phyloP scores from a whole-genome alignment of 441 rosid species.

The Croton laevigatus region DNA sequence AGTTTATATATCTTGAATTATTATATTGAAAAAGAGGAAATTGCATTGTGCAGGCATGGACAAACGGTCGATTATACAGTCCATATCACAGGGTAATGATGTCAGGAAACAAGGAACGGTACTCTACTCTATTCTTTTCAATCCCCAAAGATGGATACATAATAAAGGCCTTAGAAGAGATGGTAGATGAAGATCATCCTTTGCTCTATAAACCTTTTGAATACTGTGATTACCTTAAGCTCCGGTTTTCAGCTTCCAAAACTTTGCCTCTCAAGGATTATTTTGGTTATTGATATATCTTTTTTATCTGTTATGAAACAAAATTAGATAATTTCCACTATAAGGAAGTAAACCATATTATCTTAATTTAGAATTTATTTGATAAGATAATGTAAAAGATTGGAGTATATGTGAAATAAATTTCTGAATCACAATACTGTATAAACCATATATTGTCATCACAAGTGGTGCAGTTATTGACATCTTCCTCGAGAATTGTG shows the following conservation, averaged over 20 bases:
- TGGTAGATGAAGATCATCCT: slow-evolving; percentile 29
- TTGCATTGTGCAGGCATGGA: slow-evolving; percentile 20
- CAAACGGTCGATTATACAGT: slow-evolving; percentile 22
- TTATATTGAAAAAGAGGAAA: not conserved
- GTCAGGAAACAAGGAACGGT: slow-evolving; percentile 22
- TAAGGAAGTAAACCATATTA: too few species aligned
- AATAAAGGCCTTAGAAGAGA: slow-evolving; percentile 25
- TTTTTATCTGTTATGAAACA: not conserved
- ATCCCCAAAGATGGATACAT: slow-evolving; percentile 22
- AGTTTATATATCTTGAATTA: too few species aligned
- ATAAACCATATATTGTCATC: too few species aligned
- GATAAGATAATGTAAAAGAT: too few species aligned
- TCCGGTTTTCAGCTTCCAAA: slow-evolving; percentile 1
- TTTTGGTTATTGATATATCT: slow-evolving; percentile 8
- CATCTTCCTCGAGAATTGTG: too few species aligned
- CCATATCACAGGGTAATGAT: slow-evolving; percentile 27
- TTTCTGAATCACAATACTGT: too few species aligned
- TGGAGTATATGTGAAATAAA: too few species aligned
- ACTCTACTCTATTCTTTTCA: slow-evolving; percentile 20
- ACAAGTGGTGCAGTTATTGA: too few species aligned
- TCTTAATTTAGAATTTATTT: too few species aligned
- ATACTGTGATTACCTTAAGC: slow-evolving; percentile 13
- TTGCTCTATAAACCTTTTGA: slow-evolving; percentile 28
- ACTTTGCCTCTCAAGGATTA: slow-evolving; percentile 18
- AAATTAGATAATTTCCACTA: too few species aligned